These are phyloP conservation scores for Clarireedia monteithiana DNA, from an alignment of 2,329 filamentous ascomycete genomes.

Conservation along the genomic window DNA sequence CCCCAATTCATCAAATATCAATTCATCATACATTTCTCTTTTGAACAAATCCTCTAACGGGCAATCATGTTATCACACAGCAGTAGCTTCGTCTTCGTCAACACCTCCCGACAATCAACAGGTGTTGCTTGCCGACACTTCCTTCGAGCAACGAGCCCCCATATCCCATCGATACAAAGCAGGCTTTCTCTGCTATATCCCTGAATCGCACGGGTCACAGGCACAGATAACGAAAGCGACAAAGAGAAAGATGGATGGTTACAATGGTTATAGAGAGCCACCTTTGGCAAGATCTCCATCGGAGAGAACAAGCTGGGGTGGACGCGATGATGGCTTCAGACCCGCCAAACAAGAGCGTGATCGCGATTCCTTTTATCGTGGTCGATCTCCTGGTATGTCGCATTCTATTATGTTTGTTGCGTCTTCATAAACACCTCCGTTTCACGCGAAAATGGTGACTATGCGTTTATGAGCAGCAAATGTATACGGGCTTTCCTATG, in stretches of 20 bases:
- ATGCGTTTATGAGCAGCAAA: too few relatives aligned
- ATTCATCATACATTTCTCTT: constrained; percentile 17
- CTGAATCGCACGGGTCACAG: not conserved
- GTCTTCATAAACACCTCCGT: not conserved
- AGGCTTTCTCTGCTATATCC: constrained; percentile 11
- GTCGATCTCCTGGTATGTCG: constrained; percentile 62
- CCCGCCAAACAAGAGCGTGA: constrained; percentile 34
- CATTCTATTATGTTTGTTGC: not conserved
- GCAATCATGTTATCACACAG: constrained; percentile 33
- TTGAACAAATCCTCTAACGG: constrained; percentile 30
- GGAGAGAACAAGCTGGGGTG: constrained; percentile 29
- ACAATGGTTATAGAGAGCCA: constrained; percentile 27
- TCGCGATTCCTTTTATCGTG: constrained; percentile 55
- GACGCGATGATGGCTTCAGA: constrained; percentile 22
- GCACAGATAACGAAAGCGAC: constrained; percentile 3
- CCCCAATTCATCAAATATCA: constrained; percentile 12
- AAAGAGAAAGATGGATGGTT: constrained; percentile 1
- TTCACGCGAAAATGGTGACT: not conserved
- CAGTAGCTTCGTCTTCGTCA: constrained; percentile 23
- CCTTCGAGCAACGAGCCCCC: constrained; percentile 15
- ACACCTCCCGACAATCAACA: constrained; percentile 20
- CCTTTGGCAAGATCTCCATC: constrained; percentile 27
- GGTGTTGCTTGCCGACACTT: constrained; percentile 27
- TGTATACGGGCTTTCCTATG: too few relatives aligned
- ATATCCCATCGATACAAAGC: constrained; percentile 14